Evolutionary conservation across 2,329 filamentous ascomycete species (phyloP).

Genomic region (Cytospora mali): DNA sequence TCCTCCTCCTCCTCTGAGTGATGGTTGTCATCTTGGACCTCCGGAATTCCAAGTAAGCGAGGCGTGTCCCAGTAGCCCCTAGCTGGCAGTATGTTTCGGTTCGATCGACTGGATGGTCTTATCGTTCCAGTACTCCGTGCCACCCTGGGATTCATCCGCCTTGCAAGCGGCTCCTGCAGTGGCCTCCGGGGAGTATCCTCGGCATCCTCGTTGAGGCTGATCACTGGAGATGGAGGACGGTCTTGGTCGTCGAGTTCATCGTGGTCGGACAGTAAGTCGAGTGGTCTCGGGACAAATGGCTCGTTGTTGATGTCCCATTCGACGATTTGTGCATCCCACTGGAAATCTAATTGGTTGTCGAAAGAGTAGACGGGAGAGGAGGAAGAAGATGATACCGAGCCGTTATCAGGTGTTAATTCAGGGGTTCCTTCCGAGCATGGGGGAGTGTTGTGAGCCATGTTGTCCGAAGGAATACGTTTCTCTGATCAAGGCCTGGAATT

Average conservation of each 20-base stretch:
- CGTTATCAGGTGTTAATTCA: slow-evolving; percentile 1
- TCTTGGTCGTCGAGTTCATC: background rate
- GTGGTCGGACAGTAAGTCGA: background rate
- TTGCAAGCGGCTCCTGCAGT: too few species aligned
- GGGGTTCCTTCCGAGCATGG: background rate
- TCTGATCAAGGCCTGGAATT: too few species aligned
- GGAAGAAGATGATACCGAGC: background rate
- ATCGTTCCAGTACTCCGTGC: too few species aligned
- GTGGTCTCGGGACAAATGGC: background rate
- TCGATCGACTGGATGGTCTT: too few species aligned
- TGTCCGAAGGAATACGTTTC: background rate
- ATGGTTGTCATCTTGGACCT: too few species aligned
- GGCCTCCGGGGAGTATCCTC: too few species aligned
- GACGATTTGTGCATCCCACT: background rate
- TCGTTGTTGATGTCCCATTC: too few species aligned
- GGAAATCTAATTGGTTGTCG: background rate
- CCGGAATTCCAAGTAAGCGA: too few species aligned
- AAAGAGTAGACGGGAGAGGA: background rate
- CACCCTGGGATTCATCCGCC: too few species aligned
- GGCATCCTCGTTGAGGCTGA: background rate
- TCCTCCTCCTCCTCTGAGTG: too few species aligned
- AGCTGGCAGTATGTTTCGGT: too few species aligned
- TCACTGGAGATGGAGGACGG: background rate
- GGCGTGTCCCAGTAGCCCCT: too few species aligned
- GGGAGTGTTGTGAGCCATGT: background rate